Evolutionary conservation across 2,329 filamentous ascomycete species (phyloP), one percentile per base, ranked within the genome.

Genomic region (Parafenestella ontariensis): DNA sequence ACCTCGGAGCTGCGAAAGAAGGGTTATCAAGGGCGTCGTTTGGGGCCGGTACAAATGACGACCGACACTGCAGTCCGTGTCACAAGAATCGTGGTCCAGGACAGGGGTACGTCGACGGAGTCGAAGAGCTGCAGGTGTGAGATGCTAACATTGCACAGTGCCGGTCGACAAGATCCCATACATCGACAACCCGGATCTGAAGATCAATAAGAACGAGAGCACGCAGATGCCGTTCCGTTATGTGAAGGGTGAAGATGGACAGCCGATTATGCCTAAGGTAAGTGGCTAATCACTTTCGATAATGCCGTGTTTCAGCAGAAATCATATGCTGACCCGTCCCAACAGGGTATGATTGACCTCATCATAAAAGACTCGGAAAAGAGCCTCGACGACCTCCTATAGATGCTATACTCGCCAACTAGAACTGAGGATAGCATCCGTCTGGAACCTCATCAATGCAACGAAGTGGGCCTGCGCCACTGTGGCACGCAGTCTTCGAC

Each of bases 211-310:
- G 73, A 89, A 96, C 70, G 95, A 99, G 79, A 95, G 90, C 74
- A 96, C 93, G 0, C 85, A 96, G 76, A 98, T 99, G 95, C 95
- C 95, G 0, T 99, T 99, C 77, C 91, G 95, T 64, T 99, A 99
- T 73, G 93, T 99, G 46, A 89, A 85, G 71, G 88, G 84, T 46
- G 79, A 85, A 10, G 81, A 90, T 52, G 92, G 90, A 40, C 82
- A 91, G 64, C 91, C 93, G 1, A 87, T 97, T 54, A 96, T 99
- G 92, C 95, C 95, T 20, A 84, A 90, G 80, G 93, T 96, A 77
- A 78, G 83, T 54, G 48, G 42, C 46, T 48, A 58, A 58, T 46
- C 41, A 54, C 46, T 52, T 36, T 46, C 33, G 34, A 46, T 57
- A 36, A 51, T 42, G 41, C 46, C 52, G 46, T 49, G 40, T 60